Evolutionary conservation across 2,329 filamentous ascomycete species (phyloP), one percentile per base, ranked within the genome.

Genomic region (Pseudogymnoascus pannorum): DNA sequence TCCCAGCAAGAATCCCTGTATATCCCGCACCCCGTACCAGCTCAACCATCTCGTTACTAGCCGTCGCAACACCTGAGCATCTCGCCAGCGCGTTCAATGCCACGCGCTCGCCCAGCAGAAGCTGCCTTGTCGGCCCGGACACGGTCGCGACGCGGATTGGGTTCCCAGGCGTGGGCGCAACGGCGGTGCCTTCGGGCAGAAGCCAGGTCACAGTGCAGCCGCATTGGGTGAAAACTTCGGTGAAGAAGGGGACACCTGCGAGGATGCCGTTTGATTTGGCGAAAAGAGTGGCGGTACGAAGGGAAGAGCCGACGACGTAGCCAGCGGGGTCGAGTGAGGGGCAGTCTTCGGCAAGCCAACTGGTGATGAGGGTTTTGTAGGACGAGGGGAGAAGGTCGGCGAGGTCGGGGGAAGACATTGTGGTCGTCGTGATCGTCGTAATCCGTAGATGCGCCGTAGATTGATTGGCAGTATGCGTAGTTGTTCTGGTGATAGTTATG

Each of bases 271-370:
- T 72, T n/a, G 83, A 86, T 73, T 89, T 90, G 64, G 81, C 85
- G 76, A 83, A 87, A 38, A 90, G 81, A 4, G 84, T 88, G 18
- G 87, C 87, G 12, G 80, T 83, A 62, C 84, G 83, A 7, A 77
- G 75, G 26, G 76, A 77, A 38, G 89, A 84, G 65, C 94, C 94
- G 22, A 99, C 94, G 5, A 99, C 94, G 75, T 96, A 99, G 64
- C 94, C 94, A 70, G 91, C 94, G 74, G 96, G 97, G 80, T 99
- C 94, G 76, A 96, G 93, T 60, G 91, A 94, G 4, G 94, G 94
- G 2, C 92, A 95, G 77, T 99, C 94, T 77, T 99, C 94, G 70
- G 92, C 89, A 12, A 97, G 87, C 94, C 94, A 99, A 70, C 83
- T 77, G 22, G 87, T 83, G 65, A 97, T 85, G 66, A 87, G 83